Base-by-base conservation (phyloP, 441 rosid genomes). In the Syzygium malaccense region DNA sequence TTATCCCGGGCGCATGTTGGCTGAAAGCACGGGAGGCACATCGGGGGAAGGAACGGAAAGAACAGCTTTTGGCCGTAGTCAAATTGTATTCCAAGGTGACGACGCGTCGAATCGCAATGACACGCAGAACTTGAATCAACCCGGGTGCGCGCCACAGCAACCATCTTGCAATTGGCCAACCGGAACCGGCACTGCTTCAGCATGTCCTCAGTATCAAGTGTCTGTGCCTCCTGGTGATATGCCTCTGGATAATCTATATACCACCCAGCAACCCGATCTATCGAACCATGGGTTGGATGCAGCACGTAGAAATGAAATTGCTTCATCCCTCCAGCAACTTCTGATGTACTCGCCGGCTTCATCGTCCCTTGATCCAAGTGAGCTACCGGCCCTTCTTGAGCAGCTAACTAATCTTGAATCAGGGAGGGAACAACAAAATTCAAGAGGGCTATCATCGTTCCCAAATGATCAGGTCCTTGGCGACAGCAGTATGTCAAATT, bases 361-460 rank as follows among this genome's bases (percentile, higher is more conserved):
- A 7, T 1, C 9, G 4, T 14, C 3, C 30, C 20, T 3, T 62
- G 5, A 64, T 64, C 12, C 0, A 2, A 8, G 41, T 32, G 41
- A 17, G 12, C 41, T 32, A 17, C 0, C 0, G 0, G 13, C 6
- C 1, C 0, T 0, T 64, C 23, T 1, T 8, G 2, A 17, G 12
- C 41, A 7, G 30, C 6, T 1, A 4, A 66, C 45, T 66, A 7
- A 8, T 32, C 3, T 8, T 8, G 41, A 2, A 30, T n/a, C 58
- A 19, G 58, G 58, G 58, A 20, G 7, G 1, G 26, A 55, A 55
- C 25, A 55, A 20, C 58, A 55, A 55, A 55, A 55, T 55, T 55
- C 25, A 7, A 1, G 25, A 20, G 11, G 4, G 25, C 25, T 55
- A 20, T 55, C 25, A 55, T 55, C 58, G 20, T 55, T 19, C 26